Evolutionary conservation across 2,329 filamentous ascomycete species (phyloP), one percentile per base, ranked within the genome.

Genomic region (Fusarium piperis): DNA sequence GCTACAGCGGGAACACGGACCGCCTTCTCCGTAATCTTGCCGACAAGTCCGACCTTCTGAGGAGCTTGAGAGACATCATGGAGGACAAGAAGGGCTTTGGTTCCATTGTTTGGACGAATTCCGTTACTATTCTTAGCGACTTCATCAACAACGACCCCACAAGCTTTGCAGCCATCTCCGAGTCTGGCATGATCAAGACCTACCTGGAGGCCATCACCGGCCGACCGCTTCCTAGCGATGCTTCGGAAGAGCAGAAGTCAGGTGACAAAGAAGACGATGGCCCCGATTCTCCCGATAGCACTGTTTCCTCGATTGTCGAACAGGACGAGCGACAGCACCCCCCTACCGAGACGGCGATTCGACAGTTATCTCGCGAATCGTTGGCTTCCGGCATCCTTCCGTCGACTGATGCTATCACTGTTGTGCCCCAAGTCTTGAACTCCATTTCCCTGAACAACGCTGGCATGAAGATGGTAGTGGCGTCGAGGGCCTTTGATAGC

Each of bases 141-240:
- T 99, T 99, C 81, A 97, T 99, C 76, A 97, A 99, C 82, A 98
- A 98, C 78, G 96, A 99, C 77, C 96, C 96, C 0, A 99, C 96
- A 1, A 99, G 96, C 80, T 99, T 97, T 79, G 92, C 94, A 30
- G 94, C 97, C 26, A 96, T 99, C 72, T 94, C 94, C 15, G 96
- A 99, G 82, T 95, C 96, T 57, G 94, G 94, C 23, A 88, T 99
- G 74, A 95, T 96, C 76, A 92, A 92, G 78, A 93, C 91, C 58
- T 92, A 98, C 65, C 86, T 99, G 15, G 92, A 95, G 80, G 91
- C 95, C 4, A 89, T 98, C 60, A 97, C 90, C 2, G 86, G 88
- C 6, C 83, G 82, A 28, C 76, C 82, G 6, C 78, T 90, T 6
- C 76, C 82, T 1, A 78, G 79, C 20, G 64, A 74, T 23, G 70